Percentiles rank a stretch among this genome's conserved stretches.
phyloP scores from a whole-genome alignment of 352 stramenopile species.

The Globisporangium takayamanum region DNA sequence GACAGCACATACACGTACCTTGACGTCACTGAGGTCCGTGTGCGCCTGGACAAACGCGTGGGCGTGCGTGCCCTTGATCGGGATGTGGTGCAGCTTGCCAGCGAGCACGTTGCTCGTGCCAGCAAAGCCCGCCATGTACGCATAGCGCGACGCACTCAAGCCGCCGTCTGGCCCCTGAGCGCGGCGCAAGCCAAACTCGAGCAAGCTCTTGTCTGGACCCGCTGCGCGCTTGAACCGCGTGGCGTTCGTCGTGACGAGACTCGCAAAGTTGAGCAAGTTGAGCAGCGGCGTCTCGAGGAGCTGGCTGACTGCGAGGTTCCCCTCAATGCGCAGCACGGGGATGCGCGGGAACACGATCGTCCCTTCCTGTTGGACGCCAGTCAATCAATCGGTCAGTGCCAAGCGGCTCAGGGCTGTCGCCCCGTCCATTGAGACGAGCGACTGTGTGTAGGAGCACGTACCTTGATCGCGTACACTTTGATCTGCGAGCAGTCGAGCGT shows the following conservation, averaged over 20 bases:
- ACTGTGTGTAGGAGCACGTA: constrained; percentile 2
- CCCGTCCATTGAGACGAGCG: neutral
- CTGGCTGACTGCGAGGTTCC: constrained; percentile 92
- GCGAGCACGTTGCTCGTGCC: constrained; percentile 97
- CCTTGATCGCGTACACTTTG: constrained; percentile 91
- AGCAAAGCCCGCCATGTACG: constrained; percentile 97
- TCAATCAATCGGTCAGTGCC: too few species aligned
- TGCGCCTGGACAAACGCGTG: constrained; percentile 98
- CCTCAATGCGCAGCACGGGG: constrained; percentile 91
- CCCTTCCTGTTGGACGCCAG: constrained; percentile 65
- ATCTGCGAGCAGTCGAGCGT: constrained; percentile 91
- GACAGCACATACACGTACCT: constrained; percentile 14
- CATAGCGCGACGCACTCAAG: constrained; percentile 96
- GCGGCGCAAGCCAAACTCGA: constrained; percentile 93
- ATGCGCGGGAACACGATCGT: constrained; percentile 96
- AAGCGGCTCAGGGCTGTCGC: neutral
- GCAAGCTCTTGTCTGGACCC: constrained; percentile 73
- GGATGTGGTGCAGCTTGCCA: constrained; percentile 93
- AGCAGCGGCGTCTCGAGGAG: constrained; percentile 98
- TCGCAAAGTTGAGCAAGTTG: constrained; percentile 98
- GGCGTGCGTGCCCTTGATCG: constrained; percentile 96
- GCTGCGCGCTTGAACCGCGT: constrained; percentile 94
- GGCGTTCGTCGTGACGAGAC: constrained; percentile 97
- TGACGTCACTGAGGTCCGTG: constrained; percentile 90
- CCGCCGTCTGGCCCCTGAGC: constrained; percentile 96